Base-by-base conservation (phyloP, 768 basidiomycete species). In the Mycena vulgaris region DNA sequence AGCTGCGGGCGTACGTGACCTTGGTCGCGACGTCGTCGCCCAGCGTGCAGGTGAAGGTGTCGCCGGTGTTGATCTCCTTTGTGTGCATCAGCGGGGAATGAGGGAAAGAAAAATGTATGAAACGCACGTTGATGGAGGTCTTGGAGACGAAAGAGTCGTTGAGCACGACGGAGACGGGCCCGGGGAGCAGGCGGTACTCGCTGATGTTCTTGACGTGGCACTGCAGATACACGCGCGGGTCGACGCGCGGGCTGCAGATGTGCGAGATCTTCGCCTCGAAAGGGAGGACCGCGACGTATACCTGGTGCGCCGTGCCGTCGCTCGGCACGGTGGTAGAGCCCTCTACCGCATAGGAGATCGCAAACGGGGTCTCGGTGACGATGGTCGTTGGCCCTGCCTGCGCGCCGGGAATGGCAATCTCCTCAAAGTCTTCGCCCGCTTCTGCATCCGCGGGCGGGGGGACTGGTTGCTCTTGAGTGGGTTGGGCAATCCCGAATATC, bases 121-220 rank as follows among this genome's bases (percentile, higher is more conserved):
- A 16, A 55, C 64, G 42, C 82, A 88, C 86, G 14, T 71, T 72
- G 59, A 90, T 86, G 2, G 76, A 78, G 0, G 89, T 88, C 75
- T 83, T 86, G n/a, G 89, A 86, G 5, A 90, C 88, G 74, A 85
- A 89, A 57, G 83, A 82, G 64, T 89, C 88, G 72, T 91, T 86
- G 65, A 90, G 74, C 73, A 90, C 88, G 28, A 91, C 86, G 65
- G 78, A 85, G 42, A 89, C 86, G 0, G 83, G 80, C 0, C 90
- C 90, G 10, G 87, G 81, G 2, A 92, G 83, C 31, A 91, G 79
- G 30, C 85, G 80, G 70, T 89, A 89, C 59, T 88, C 87, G 75
- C 87, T 89, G 49, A 83, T 87, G 72, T 91, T 91, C 77, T 86
- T 86, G 59, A 91, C 85, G 67, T 81, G 77, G 66, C 84, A 87